Evolutionary conservation across 2,329 filamentous ascomycete genomes (phyloP), one percentile per base, ranked within the genome.

Genomic region (Cercospora zeae-maydis): DNA sequence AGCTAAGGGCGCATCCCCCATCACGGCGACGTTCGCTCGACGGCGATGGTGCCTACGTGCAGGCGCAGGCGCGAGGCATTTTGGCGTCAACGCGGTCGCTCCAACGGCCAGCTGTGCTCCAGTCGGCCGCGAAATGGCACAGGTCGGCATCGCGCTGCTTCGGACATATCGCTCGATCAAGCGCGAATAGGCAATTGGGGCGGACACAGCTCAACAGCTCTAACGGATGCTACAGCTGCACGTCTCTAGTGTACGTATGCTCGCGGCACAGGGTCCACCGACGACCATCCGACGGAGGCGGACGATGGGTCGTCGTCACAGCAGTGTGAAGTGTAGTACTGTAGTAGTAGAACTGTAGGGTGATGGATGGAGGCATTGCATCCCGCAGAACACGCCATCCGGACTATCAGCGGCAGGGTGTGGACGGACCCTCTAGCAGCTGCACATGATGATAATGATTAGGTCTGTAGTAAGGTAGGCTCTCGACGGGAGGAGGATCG

Each of bases 141-240:
- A 51, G 47, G 21, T 30, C 19, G 19, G 47, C 47, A 51, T 42
- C 47, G 47, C 8, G 34, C 8, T 54, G 39, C 19, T 54, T 58
- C 63, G 63, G 66, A 61, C 36, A 58, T 54, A 63, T 67, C 65
- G 63, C 66, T 67, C 66, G 59, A 68, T 64, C 55, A 65, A 59
- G 55, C 42, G 34, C 36, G 24, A 55, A 54, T 51, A 64, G 58
- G 11, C 34, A 49, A 54, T 33, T n/a, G 19, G 9, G 45, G 42
- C 62, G 59, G 36, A 55, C 30, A 52, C 61, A 59, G 39, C 54
- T 27, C 24, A 53, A 59, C 64, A 47, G 49, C 58, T 61, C 39
- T 58, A 47, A 21, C 5, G 21, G 14, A 42, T 16, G 21, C 42
- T 47, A 53, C 30, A 59, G 56, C 56, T 59, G 58, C 45, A 55